phyloP scores from a whole-genome alignment of 2,329 filamentous ascomycete genomes.

The Aspergillus melleus region DNA sequence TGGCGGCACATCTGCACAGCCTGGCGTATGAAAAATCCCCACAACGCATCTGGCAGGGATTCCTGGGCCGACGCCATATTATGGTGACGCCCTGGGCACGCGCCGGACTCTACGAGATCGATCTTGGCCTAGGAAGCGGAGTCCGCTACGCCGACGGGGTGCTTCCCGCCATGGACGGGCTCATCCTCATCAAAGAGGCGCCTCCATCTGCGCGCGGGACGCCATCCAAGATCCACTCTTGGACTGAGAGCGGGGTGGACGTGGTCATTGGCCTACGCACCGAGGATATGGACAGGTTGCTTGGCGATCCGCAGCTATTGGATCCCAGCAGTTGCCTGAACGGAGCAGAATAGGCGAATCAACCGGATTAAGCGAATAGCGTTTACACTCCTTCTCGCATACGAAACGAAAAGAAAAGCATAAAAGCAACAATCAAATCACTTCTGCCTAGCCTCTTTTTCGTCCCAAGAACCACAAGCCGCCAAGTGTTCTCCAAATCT shows the following conservation, averaged over 20 bases:
- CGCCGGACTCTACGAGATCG: slow-evolving; percentile 34
- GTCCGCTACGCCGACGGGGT: slow-evolving; percentile 22
- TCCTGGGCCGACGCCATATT: slow-evolving; percentile 44
- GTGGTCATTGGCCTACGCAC: slow-evolving; percentile 17
- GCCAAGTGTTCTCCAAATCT: background rate
- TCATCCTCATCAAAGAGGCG: slow-evolving; percentile 22
- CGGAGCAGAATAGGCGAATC: background rate
- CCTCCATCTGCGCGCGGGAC: slow-evolving; percentile 6
- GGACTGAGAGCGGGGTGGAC: slow-evolving; percentile 24
- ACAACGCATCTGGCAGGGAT: slow-evolving; percentile 51
- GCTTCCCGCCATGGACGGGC: slow-evolving; percentile 19
- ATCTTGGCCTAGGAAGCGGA: slow-evolving; percentile 32
- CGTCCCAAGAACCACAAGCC: background rate
- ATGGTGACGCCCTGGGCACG: slow-evolving; percentile 48
- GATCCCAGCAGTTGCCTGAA: background rate
- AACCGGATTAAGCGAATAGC: background rate
- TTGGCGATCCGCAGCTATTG: slow-evolving; percentile 18
- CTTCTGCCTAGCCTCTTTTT: background rate
- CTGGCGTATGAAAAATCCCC: slow-evolving; percentile 46
- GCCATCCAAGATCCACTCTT: slow-evolving; percentile 1
- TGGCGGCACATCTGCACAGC: slow-evolving; percentile 46
- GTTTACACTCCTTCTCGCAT: background rate
- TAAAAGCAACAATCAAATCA: background rate
- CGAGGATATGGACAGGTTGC: slow-evolving; percentile 23
- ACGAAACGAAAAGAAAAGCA: background rate